phyloP scores from a whole-genome alignment of 306 rosid species.

The Trifolium repens region DNA sequence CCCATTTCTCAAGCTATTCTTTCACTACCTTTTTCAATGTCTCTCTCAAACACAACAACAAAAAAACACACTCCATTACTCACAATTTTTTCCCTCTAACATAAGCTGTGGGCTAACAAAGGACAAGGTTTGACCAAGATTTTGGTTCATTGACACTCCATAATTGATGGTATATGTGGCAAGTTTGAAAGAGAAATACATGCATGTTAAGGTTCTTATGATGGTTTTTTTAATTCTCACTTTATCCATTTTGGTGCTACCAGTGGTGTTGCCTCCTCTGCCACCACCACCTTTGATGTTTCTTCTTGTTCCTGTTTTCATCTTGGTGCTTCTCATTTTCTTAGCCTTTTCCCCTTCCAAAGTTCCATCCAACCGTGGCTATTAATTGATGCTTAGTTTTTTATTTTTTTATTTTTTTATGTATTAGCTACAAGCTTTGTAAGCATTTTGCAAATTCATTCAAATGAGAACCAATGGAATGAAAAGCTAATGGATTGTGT shows the following conservation, averaged over 20 bases:
- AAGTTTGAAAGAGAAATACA: too few species aligned
- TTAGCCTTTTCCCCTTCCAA: slow-evolving; percentile 56
- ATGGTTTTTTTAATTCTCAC: too few species aligned
- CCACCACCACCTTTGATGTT: slow-evolving; percentile 64
- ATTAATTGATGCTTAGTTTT: slow-evolving; percentile 1
- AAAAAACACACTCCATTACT: background rate
- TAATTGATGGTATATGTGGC: background rate
- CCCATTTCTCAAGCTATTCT: too few species aligned
- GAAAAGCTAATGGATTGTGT: background rate
- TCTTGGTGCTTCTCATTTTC: slow-evolving; percentile 51
- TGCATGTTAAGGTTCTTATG: too few species aligned
- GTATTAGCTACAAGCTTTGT: background rate
- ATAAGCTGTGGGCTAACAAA: slow-evolving; percentile 6
- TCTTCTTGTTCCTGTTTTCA: slow-evolving; percentile 57
- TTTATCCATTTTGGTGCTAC: slow-evolving; percentile 50
- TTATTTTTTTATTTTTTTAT: too few species aligned
- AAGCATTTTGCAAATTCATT: background rate
- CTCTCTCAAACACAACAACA: background rate
- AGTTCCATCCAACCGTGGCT: slow-evolving; percentile 30
- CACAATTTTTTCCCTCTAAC: background rate
- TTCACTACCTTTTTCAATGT: too few species aligned
- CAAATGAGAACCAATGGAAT: background rate
- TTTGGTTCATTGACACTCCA: background rate
- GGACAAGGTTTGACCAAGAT: background rate
- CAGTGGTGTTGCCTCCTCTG: slow-evolving; percentile 63